Evolutionary conservation across 1,139 yeast genomes (phyloP).

Genomic region (Scheffersomyces titani): DNA sequence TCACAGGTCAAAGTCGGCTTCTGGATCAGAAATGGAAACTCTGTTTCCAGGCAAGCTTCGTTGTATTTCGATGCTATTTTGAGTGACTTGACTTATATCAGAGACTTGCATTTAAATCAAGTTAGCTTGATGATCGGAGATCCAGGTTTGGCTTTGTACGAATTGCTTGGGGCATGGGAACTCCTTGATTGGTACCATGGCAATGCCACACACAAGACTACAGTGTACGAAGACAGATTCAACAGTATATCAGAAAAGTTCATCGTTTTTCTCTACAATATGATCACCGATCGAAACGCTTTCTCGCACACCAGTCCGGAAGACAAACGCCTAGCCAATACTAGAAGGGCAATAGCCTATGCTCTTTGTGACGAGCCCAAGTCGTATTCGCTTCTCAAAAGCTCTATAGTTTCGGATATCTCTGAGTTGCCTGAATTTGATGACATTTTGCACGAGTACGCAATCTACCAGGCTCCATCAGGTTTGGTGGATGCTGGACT

Average conservation of each 20-base stretch:
- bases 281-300: constrained; percentile 55
- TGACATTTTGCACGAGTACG: constrained; percentile 35
- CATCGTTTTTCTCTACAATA: constrained; percentile 54
- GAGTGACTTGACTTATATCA: constrained; percentile 35
- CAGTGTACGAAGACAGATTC: constrained; percentile 62
- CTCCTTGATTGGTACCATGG: constrained; percentile 54
- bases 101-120: constrained; percentile 63
- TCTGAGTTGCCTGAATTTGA: constrained; percentile 39
- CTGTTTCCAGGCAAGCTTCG: constrained; percentile 50
- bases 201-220: constrained; percentile 31
- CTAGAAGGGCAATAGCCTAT: constrained; percentile 45
- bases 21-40: constrained; percentile 86
- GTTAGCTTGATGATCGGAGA: constrained; percentile 48
- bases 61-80: constrained; percentile 34
- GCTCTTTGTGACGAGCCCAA: constrained; percentile 54
- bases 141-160: constrained; percentile 43
- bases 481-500: constrained; percentile 43
- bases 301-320: constrained; percentile 33
- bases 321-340: constrained; percentile 24
- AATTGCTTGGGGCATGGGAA: constrained; percentile 65
- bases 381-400: constrained; percentile 52
- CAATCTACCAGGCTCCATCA: constrained; percentile 44
- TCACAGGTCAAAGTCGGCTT: constrained; percentile 78
- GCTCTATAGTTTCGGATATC: constrained; percentile 35
- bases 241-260: constrained; percentile 53